Evolutionary conservation across 208 protist species (phyloP).

Genomic region (Porcisia deanei): DNA sequence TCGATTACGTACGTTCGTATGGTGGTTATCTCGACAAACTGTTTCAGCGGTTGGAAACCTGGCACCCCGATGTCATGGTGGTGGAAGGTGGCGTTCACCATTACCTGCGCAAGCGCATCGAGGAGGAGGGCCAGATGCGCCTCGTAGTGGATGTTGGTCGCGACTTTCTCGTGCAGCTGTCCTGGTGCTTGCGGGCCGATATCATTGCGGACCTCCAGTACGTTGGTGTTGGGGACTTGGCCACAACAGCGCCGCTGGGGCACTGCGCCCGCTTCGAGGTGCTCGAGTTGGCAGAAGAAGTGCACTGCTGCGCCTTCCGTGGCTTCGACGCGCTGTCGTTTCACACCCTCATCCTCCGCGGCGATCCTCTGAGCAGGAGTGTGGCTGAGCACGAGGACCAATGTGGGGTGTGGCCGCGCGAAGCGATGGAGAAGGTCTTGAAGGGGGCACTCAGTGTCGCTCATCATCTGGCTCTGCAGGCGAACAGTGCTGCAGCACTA

Average conservation of each 20-base stretch:
- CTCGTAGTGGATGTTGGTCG: conserved; percentile 63
- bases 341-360: conserved; percentile 32
- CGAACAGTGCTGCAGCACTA: conserved; percentile 11
- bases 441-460: conserved; percentile 24
- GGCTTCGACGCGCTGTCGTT: conserved; percentile 22
- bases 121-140: conserved; percentile 39
- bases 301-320: conserved; percentile 26
- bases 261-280: conserved; percentile 46
- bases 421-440: conserved; percentile 13
- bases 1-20: conserved; percentile 65
- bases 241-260: conserved; percentile 40
- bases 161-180: conserved; percentile 39
- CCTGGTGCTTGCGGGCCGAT: conserved; percentile 46
- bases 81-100: conserved; percentile 81
- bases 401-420: conserved; percentile 7
- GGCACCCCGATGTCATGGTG: conserved; percentile 68
- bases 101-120: conserved; percentile 60
- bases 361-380: not conserved
- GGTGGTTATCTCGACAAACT: conserved; percentile 68
- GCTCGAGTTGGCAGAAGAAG: conserved; percentile 35
- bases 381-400: not conserved
- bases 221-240: conserved; percentile 46
- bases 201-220: conserved; percentile 72
- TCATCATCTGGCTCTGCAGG: conserved; percentile 31
- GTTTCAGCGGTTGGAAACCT: conserved; percentile 66